These are phyloP conservation scores for Aaosphaeria arxii DNA, from an alignment of 2,329 filamentous ascomycete genomes.

Conservation along the genomic window DNA sequence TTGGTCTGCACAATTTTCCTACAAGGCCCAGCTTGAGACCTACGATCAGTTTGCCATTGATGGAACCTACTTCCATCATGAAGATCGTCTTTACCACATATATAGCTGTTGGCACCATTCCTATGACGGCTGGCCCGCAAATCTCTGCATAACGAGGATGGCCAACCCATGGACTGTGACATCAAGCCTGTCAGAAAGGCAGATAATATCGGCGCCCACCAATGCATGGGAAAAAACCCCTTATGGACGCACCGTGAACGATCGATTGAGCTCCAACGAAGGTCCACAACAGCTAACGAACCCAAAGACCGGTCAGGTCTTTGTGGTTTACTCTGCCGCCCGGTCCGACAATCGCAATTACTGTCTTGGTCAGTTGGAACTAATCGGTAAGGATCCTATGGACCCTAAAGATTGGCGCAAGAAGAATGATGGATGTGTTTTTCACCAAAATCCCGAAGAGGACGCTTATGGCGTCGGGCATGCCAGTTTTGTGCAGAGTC, in stretches of 20 bases:
- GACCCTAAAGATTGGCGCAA: constrained; percentile 49
- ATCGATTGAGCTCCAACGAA: constrained; percentile 50
- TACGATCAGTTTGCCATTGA: constrained; percentile 55
- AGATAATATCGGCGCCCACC: constrained; percentile 46
- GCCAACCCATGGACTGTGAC: constrained; percentile 47
- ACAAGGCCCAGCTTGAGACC: constrained; percentile 48
- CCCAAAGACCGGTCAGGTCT: constrained; percentile 45
- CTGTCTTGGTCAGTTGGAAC: constrained; percentile 51
- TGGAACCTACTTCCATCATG: constrained; percentile 51
- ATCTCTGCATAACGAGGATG: constrained; percentile 52
- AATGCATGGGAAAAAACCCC: constrained; percentile 54
- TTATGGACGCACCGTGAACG: constrained; percentile 46
- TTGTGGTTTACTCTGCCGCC: constrained; percentile 50
- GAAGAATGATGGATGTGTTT: constrained; percentile 45
- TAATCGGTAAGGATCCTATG: constrained; percentile 50
- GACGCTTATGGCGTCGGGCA: constrained; percentile 50
- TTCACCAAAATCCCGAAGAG: constrained; percentile 48
- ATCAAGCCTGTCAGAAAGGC: constrained; percentile 45
- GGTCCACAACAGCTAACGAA: constrained; percentile 51
- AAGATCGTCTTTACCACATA: constrained; percentile 34
- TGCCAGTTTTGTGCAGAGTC: constrained; percentile 49
- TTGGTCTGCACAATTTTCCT: constrained; percentile 44
- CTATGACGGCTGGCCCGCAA: constrained; percentile 51
- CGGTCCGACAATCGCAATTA: constrained; percentile 53
- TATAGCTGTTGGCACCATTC: constrained; percentile 42